A percentile compares a stretch with the other conserved stretches of the same genome.
Evolutionary conservation across 2,329 filamentous ascomycete genomes (phyloP).

Genomic region (Aspergillus sp.): DNA sequence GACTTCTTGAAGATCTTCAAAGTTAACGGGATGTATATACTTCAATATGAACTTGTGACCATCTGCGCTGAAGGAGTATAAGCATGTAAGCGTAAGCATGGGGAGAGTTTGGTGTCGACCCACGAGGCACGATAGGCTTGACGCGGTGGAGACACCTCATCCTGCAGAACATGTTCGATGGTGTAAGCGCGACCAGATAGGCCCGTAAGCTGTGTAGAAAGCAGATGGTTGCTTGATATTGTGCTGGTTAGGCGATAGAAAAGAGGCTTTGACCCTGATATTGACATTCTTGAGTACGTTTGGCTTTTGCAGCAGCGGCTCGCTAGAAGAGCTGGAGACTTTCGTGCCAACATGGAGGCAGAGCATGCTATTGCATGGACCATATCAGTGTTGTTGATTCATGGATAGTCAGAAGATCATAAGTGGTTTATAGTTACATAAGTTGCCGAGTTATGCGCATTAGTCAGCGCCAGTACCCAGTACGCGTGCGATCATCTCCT

Average conservation of each 20-base stretch:
- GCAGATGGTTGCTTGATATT: not conserved
- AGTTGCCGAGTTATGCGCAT: too few relatives aligned
- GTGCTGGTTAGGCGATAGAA: not conserved
- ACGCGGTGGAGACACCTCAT: not conserved
- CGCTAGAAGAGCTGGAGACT: not conserved
- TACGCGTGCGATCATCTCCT: not conserved
- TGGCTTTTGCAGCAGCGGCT: not conserved
- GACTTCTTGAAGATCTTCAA: constrained; percentile 5
- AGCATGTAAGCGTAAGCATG: not conserved
- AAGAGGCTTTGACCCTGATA: not conserved
- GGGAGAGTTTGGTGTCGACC: not conserved
- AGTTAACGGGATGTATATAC: constrained; percentile 10
- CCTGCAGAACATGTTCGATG: constrained; percentile 6
- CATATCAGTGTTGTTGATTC: too few relatives aligned
- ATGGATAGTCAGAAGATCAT: too few relatives aligned
- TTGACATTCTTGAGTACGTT: not conserved
- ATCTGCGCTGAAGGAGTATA: not conserved
- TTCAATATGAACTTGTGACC: constrained; percentile 5
- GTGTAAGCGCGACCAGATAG: constrained; percentile 4
- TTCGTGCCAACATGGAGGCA: not conserved
- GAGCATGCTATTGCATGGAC: not conserved
- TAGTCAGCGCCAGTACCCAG: too few relatives aligned
- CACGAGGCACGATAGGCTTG: constrained; percentile 8
- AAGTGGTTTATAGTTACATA: too few relatives aligned
- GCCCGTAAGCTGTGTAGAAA: constrained; percentile 2